Evolutionary conservation across 257 asterid species (phyloP), one percentile per base, ranked within the genome.

Genomic region (Eucommia ulmoides): DNA sequence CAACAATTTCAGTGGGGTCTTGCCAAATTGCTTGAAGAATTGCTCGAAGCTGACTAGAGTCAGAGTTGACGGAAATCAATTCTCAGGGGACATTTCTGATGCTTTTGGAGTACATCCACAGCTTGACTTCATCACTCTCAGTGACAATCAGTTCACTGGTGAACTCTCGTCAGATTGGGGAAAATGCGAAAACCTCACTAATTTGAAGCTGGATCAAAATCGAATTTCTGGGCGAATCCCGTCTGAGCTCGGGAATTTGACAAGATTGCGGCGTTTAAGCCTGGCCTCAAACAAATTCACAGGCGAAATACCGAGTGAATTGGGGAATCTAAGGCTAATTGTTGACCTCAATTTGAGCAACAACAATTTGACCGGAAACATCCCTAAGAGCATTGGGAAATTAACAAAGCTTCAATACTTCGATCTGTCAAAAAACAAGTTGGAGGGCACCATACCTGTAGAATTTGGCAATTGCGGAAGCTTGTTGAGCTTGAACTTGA

Each of bases 171-270:
- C 73, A 9, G 47, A 73, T 26, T 86, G 94, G 96, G 80, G 82
- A 41, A 59, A 65, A 50, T 71, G 54, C 21, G 65, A 55, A 52
- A 53, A 46, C 44, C 83, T 85, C 46, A 75, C 79, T 19, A 76
- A 63, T 67, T 24, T 85, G 10, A 68, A 56, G 68, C 24, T 77
- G 52, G 80, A 65, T 48, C 53, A 60, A 45, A 83, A 87, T 19
- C 49, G 23, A 33, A 61, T 87, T 23, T 76, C 85, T n/a, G 93
- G 96, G 24, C 48, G 21, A 42, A 80, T 87, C 63, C 97, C 94
- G n/a, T 26, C 64, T 23, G 87, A 69, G 72, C 50, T 83, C 3
- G 91, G 94, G 23, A 72, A 76, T 54, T 68, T 87, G 56, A 65
- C 71, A 14, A 54, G 58, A 45, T 62, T 87, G 41, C 65, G 61